Conservation (phyloP, 495 filamentous ascomycete species). For the Hypoxylon perforatum region DNA sequence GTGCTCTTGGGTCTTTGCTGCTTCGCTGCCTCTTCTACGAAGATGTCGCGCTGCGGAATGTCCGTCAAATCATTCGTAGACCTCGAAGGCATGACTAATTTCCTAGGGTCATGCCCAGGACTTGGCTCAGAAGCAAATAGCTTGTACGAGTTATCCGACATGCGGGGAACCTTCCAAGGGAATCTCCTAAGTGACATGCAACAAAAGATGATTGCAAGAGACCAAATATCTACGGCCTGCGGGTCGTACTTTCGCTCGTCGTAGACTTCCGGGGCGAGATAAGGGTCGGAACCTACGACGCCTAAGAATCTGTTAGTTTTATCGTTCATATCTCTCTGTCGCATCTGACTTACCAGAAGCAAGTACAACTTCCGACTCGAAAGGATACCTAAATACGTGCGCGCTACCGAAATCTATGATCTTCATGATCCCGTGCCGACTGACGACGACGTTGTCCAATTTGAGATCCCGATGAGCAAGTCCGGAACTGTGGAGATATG, state of each 20-base stretch:
- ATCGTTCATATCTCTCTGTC: neutral
- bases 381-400: conserved; percentile 95
- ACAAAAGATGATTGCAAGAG: conserved; percentile 97
- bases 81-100: conserved; percentile 52
- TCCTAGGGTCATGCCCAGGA: conserved; percentile 62
- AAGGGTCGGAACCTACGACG: conserved; percentile 97
- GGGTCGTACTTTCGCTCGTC: conserved; percentile 95
- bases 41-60: conserved; percentile 50
- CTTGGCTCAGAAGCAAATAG: conserved; percentile 85
- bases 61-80: conserved; percentile 52
- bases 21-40: conserved; percentile 43
- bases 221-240: conserved; percentile 95
- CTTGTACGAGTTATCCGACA: conserved; percentile 93
- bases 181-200: conserved; percentile 98
- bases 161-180: conserved; percentile 94
- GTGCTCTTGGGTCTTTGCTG: conserved; percentile 29
- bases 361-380: conserved; percentile 89
- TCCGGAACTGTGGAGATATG: conserved; percentile 97
- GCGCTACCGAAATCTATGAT: conserved; percentile 99
- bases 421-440: conserved; percentile 98
- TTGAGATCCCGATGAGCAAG: conserved; percentile 96
- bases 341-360: conserved; percentile 76
- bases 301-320: conserved; percentile 63
- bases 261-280: conserved; percentile 96
- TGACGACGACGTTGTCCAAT: conserved; percentile 98